These are phyloP conservation scores for Tuber microsphaerosporum DNA, from an alignment of 495 filamentous ascomycete species.

Conservation along the genomic window DNA sequence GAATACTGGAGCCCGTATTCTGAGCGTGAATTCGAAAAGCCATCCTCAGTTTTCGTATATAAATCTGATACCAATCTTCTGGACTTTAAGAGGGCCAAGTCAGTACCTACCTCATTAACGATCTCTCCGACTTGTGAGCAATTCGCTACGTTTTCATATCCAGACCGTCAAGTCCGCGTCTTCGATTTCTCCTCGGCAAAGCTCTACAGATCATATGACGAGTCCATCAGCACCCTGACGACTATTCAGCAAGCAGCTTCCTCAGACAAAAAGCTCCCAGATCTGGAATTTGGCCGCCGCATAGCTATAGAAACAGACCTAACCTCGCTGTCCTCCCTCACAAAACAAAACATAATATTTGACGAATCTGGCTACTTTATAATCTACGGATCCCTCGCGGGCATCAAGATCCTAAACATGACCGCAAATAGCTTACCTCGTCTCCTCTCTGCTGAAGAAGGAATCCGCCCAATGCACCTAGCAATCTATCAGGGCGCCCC, in stretches of 20 bases:
- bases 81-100: slow-evolving; percentile 89
- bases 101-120: slow-evolving; percentile 71
- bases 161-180: slow-evolving; percentile 82
- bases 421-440: slow-evolving; percentile 85
- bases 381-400: slow-evolving; percentile 80
- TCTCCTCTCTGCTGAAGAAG: slow-evolving; percentile 80
- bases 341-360: slow-evolving; percentile 75
- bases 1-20: slow-evolving; percentile 80
- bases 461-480: slow-evolving; percentile 71
- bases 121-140: slow-evolving; percentile 77
- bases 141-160: slow-evolving; percentile 86
- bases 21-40: slow-evolving; percentile 73
- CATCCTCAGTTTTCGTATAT: slow-evolving; percentile 78
- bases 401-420: slow-evolving; percentile 89
- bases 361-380: slow-evolving; percentile 96
- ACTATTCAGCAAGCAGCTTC: slow-evolving; percentile 94
- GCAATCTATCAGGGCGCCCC: slow-evolving; percentile 93
- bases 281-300: slow-evolving; percentile 84
- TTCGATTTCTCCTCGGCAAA: slow-evolving; percentile 89
- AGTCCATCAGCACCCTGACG: slow-evolving; percentile 74
- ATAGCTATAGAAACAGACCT: slow-evolving; percentile 82
- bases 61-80: slow-evolving; percentile 92
- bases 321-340: slow-evolving; percentile 52
- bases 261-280: slow-evolving; percentile 66
- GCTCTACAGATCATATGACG: slow-evolving; percentile 85